A percentile compares a stretch with the other conserved stretches of the same genome.
Conservation (phyloP, 176 grass and related monocot genomes). For the Oryza officinalis region DNA sequence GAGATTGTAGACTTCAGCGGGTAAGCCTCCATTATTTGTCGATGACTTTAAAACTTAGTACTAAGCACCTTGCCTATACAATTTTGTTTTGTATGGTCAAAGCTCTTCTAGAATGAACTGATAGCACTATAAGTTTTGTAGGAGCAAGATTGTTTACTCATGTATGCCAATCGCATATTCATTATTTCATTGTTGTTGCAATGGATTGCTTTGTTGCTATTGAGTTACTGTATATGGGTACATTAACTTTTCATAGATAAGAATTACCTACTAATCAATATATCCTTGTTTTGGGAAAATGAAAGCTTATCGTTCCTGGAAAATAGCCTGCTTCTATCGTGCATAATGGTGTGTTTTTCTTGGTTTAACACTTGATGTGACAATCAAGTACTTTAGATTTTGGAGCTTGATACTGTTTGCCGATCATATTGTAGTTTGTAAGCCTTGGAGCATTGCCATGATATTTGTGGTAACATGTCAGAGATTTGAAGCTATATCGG, state of each 20-base stretch:
- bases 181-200: not conserved
- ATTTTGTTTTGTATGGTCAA: not conserved
- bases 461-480: not conserved
- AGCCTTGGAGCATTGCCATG: not conserved
- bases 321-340: not conserved
- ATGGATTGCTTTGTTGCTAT: conserved; percentile 18
- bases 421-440: not conserved
- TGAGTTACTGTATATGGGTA: conserved; percentile 14
- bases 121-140: not conserved
- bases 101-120: not conserved
- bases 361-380: not conserved
- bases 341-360: conserved; percentile 9
- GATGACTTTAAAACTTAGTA: conserved; percentile 11
- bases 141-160: not conserved
- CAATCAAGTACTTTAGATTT: conserved; percentile 11
- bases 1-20: conserved; percentile 60
- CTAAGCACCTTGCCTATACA: not conserved
- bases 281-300: not conserved
- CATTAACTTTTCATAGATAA: not conserved
- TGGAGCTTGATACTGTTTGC: not conserved
- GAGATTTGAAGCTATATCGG: not conserved
- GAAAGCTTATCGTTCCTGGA: not conserved
- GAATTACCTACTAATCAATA: not conserved
- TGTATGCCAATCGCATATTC: not conserved
- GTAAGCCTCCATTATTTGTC: conserved; percentile 42